A percentile compares a stretch with the other conserved stretches of the same genome.
Conservation (phyloP, 495 filamentous ascomycete species). For the Penicillium desertorum region DNA sequence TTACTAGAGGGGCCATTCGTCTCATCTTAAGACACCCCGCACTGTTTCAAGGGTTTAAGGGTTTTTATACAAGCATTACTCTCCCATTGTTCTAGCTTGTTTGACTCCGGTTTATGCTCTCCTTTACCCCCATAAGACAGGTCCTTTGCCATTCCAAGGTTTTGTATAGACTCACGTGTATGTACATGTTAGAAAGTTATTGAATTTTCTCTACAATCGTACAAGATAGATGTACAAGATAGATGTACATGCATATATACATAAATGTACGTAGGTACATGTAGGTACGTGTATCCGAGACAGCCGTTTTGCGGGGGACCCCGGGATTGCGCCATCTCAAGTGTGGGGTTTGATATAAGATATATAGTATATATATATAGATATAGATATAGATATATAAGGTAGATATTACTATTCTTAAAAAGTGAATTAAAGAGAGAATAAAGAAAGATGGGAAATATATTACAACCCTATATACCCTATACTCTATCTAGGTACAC, state of each 20-base stretch:
- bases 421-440: background rate
- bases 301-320: constrained; percentile 12
- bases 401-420: background rate
- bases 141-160: background rate
- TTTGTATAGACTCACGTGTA: background rate
- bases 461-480: background rate
- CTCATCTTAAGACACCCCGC: background rate
- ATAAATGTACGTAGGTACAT: background rate
- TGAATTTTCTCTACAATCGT: background rate
- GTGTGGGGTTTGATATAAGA: background rate
- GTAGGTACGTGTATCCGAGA: constrained; percentile 11
- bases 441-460: background rate
- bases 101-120: too few relatives aligned
- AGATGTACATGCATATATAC: background rate
- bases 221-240: background rate
- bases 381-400: background rate
- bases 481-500: background rate
- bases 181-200: background rate
- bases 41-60: too few relatives aligned
- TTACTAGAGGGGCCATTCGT: background rate
- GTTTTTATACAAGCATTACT: background rate
- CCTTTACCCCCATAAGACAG: too few relatives aligned
- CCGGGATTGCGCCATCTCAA: constrained; percentile 7
- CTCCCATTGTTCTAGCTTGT: background rate
- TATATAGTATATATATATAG: background rate